Evolutionary conservation across 805 yeast species (phyloP).

Genomic region (Lachancea waltii): DNA sequence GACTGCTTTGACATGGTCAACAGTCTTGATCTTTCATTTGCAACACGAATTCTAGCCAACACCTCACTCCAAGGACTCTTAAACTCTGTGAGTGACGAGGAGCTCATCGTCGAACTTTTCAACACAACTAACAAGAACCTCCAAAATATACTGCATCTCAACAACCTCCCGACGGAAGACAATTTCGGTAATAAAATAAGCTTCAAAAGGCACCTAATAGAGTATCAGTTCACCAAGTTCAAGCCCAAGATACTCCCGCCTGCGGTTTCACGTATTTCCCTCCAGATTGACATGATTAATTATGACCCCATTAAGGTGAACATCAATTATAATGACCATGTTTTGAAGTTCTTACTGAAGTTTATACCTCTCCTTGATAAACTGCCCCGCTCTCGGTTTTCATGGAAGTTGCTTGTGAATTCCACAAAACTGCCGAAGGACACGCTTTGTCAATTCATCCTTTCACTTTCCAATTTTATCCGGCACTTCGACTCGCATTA

Average conservation of each 20-base stretch:
- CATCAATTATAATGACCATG: slow-evolving; percentile 18
- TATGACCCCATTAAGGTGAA: slow-evolving; percentile 19
- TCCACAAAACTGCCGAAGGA: slow-evolving; percentile 38
- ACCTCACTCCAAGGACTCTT: slow-evolving; percentile 18
- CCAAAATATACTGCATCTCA: slow-evolving; percentile 12
- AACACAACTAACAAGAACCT: slow-evolving; percentile 5
- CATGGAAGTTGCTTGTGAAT: slow-evolving; percentile 30
- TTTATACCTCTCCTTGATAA: slow-evolving; percentile 32
- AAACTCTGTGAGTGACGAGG: slow-evolving; percentile 19
- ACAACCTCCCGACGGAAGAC: slow-evolving; percentile 14
- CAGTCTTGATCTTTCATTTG: slow-evolving; percentile 21
- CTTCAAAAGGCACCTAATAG: slow-evolving; percentile 19
- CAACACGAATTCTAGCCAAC: slow-evolving; percentile 15
- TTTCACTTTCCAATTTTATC: slow-evolving; percentile 35
- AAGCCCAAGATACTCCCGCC: slow-evolving; percentile 34
- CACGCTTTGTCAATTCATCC: slow-evolving; percentile 38
- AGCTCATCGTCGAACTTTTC: slow-evolving; percentile 11
- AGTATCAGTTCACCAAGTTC: slow-evolving; percentile 27
- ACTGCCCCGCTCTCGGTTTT: slow-evolving; percentile 37
- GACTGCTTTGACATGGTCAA: slow-evolving; percentile 24
- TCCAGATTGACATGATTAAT: slow-evolving; percentile 20
- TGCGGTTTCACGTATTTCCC: slow-evolving; percentile 30
- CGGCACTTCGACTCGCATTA: slow-evolving; percentile 35
- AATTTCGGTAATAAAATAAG: slow-evolving; percentile 18
- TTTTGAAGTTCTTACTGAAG: slow-evolving; percentile 29